Percentiles rank a stretch among this genome's conserved stretches.
These are phyloP conservation scores for Orbilia ellipsospora DNA, from an alignment of 2,329 filamentous ascomycete species.

Conservation along the genomic window DNA sequence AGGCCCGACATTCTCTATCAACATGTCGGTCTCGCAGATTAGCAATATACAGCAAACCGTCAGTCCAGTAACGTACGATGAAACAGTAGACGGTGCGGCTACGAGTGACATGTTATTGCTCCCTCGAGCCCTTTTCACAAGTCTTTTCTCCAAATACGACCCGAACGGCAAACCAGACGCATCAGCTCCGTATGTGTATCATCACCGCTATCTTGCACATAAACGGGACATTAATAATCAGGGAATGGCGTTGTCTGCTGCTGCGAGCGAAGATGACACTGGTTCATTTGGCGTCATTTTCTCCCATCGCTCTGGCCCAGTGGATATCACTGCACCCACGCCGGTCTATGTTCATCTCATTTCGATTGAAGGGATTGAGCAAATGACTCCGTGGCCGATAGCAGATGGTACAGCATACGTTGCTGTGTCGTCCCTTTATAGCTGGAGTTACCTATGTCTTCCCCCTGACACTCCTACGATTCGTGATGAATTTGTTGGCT, in stretches of 20 bases:
- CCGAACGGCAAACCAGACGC: slow-evolving; percentile 19
- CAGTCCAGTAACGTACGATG: slow-evolving; percentile 9
- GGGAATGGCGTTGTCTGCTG: slow-evolving; percentile 62
- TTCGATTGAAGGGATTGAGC: slow-evolving; percentile 62
- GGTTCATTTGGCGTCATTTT: slow-evolving; percentile 62
- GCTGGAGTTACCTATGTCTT: slow-evolving; percentile 63
- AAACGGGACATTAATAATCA: slow-evolving; percentile 63
- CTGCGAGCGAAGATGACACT: slow-evolving; percentile 57
- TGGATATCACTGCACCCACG: slow-evolving; percentile 58
- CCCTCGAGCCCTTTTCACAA: slow-evolving; percentile 58
- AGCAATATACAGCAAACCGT: slow-evolving; percentile 10
- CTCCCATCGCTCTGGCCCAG: slow-evolving; percentile 61
- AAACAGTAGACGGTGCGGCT: slow-evolving; percentile 26
- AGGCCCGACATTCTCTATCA: slow-evolving; percentile 58
- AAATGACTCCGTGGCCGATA: slow-evolving; percentile 57
- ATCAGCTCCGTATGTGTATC: slow-evolving; percentile 55
- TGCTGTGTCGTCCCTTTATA: slow-evolving; percentile 62
- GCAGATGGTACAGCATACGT: slow-evolving; percentile 56
- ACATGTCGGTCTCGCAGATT: slow-evolving; percentile 42
- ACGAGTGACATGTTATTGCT: slow-evolving; percentile 61
- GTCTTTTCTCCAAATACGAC: slow-evolving; percentile 57
- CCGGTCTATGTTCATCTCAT: slow-evolving; percentile 62
- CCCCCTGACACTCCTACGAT: slow-evolving; percentile 59
- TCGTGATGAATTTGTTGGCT: background rate
- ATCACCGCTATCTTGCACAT: slow-evolving; percentile 61